phyloP scores from a whole-genome alignment of 495 filamentous ascomycete genomes.

The Hypoxylon trugodes region DNA sequence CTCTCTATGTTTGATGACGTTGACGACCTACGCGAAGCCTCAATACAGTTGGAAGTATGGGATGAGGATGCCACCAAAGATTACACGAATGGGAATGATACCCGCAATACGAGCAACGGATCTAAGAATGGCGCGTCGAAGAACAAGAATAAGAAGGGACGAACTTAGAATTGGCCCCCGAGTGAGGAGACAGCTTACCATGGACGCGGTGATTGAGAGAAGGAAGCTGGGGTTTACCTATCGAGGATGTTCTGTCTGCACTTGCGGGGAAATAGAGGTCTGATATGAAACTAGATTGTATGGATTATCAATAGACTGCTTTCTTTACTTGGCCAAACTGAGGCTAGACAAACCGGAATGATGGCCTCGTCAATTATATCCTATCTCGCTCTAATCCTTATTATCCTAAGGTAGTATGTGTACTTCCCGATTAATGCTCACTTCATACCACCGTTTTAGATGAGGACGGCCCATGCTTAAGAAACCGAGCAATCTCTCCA shows the following conservation, averaged over 20 bases:
- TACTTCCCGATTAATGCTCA: too few relatives aligned
- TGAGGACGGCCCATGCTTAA: neutral
- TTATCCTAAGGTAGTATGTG: too few relatives aligned
- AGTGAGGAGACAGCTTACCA: neutral
- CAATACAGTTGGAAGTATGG: conserved; percentile 41
- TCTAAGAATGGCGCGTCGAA: neutral
- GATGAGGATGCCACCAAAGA: conserved; percentile 1
- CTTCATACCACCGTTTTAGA: too few relatives aligned
- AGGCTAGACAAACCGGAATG: too few relatives aligned
- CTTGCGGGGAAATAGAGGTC: neutral
- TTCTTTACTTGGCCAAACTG: too few relatives aligned
- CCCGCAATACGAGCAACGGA: neutral
- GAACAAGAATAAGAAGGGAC: neutral
- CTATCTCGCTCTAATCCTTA: neutral
- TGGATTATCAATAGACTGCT: neutral
- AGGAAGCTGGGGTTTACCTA: too few relatives aligned
- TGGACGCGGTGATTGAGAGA: too few relatives aligned
- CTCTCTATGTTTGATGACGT: conserved; percentile 10
- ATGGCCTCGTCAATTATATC: neutral
- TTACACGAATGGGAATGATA: neutral
- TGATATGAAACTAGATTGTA: neutral
- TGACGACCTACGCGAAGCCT: conserved; percentile 15
- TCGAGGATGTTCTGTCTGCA: neutral
- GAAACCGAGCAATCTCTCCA: neutral
- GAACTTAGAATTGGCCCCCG: neutral